Conservation (phyloP, 257 asterid genomes). For the Ilex asprella region DNA sequence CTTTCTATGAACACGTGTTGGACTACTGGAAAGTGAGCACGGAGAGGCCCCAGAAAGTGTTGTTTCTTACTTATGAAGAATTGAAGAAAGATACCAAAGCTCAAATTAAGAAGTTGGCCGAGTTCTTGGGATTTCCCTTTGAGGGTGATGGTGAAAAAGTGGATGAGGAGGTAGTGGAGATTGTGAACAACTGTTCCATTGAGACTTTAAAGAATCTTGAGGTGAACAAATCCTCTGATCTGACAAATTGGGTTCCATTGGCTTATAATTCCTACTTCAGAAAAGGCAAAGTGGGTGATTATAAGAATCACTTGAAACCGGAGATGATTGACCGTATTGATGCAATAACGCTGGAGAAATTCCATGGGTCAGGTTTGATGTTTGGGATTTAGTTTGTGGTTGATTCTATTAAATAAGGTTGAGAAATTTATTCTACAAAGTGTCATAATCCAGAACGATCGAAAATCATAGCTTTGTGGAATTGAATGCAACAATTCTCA, state of each 20-base stretch:
- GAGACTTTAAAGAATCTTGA: slow-evolving; percentile 31
- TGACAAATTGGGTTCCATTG: neutral
- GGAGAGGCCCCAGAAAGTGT: slow-evolving; percentile 26
- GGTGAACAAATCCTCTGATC: slow-evolving; percentile 31
- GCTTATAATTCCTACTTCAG: no score
- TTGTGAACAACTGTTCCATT: slow-evolving; percentile 37
- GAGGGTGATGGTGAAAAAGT: slow-evolving; percentile 12
- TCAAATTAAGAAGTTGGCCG: slow-evolving; percentile 18
- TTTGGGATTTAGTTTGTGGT: no score
- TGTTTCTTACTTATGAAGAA: slow-evolving; percentile 38
- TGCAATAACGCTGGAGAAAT: no score
- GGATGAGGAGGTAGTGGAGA: slow-evolving; percentile 19
- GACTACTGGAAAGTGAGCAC: slow-evolving; percentile 26
- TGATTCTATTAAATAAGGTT: no score
- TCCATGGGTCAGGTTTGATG: no score
- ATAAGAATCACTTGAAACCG: no score
- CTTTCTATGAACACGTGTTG: slow-evolving; percentile 6
- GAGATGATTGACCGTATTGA: no score
- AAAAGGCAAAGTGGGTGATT: no score
- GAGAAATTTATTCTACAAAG: no score
- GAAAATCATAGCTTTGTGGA: no score
- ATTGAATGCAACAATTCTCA: no score
- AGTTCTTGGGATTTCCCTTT: slow-evolving; percentile 46
- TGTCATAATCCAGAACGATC: no score
- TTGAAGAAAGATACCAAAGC: slow-evolving; percentile 20